phyloP scores from a whole-genome alignment of 2,329 filamentous ascomycete species.

The Triangularia setosa region DNA sequence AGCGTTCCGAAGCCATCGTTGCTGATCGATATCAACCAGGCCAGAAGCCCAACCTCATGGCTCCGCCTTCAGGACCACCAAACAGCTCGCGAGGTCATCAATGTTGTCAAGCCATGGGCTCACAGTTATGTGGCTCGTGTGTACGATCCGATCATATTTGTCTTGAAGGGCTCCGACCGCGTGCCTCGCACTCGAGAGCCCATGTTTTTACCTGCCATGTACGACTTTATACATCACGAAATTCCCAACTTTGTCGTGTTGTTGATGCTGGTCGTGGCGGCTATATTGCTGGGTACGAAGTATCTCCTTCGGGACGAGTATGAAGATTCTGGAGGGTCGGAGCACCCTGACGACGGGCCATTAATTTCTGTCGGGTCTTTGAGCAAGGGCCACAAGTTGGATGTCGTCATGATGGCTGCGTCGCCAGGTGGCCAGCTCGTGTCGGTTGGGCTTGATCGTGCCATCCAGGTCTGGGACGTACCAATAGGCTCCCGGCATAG shows the following conservation, averaged over 20 bases:
- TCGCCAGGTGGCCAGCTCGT: conserved; percentile 62
- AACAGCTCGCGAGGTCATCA: conserved; percentile 71
- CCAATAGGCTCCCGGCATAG: conserved; percentile 43
- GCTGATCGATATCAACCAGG: conserved; percentile 65
- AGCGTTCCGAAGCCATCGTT: conserved; percentile 36
- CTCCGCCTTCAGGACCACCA: conserved; percentile 73
- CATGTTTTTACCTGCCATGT: conserved; percentile 53
- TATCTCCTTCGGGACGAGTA: conserved; percentile 67
- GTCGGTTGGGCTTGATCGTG: conserved; percentile 67
- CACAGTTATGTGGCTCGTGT: conserved; percentile 71
- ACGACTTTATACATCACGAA: conserved; percentile 65
- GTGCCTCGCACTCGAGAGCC: conserved; percentile 49
- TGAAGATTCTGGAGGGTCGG: conserved; percentile 41
- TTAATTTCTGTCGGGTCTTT: conserved; percentile 59
- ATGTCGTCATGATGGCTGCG: conserved; percentile 62
- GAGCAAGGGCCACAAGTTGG: conserved; percentile 61
- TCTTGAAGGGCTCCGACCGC: conserved; percentile 64
- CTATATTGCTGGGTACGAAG: conserved; percentile 67
- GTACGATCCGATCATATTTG: conserved; percentile 70
- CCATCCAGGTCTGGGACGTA: conserved; percentile 63
- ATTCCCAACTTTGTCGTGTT: conserved; percentile 57
- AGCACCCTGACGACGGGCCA: conserved; percentile 45
- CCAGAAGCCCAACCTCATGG: conserved; percentile 73
- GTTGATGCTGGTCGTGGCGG: conserved; percentile 59
- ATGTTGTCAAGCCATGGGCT: conserved; percentile 67